phyloP scores from a whole-genome alignment of 2,329 filamentous ascomycete genomes.

The Harringtonia aguacate region DNA sequence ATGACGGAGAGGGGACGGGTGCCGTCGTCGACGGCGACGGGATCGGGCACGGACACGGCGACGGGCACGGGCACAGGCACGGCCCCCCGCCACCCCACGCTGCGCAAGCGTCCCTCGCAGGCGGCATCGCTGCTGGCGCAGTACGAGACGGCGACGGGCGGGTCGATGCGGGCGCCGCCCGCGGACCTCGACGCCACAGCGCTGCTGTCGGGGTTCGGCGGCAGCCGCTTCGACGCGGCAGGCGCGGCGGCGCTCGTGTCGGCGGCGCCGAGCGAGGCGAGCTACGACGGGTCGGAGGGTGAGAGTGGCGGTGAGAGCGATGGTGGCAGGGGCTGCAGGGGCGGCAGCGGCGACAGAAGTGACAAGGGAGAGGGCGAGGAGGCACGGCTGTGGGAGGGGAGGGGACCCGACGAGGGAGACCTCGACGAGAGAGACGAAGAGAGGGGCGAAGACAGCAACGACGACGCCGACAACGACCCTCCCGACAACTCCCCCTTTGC shows the following conservation, averaged over 20 bases:
- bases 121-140: constrained; percentile 9
- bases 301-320: constrained; percentile 2
- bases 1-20: background rate
- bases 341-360: background rate
- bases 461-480: constrained; percentile 17
- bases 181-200: constrained; percentile 40
- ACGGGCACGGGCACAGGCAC: background rate
- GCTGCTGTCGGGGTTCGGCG: constrained; percentile 41
- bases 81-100: constrained; percentile 4
- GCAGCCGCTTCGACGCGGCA: constrained; percentile 18
- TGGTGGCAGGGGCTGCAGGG: background rate
- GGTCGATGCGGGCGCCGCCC: constrained; percentile 18
- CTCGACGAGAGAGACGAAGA: background rate
- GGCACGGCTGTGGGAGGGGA: no score
- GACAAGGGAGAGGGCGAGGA: no score
- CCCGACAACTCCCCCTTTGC: constrained; percentile 66
- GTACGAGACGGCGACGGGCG: constrained; percentile 14
- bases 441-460: background rate
- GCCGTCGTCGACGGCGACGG: background rate
- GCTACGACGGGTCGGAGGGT: constrained; percentile 21
- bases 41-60: background rate
- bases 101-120: constrained; percentile 9
- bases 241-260: constrained; percentile 40
- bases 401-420: background rate
- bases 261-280: constrained; percentile 29